Base-by-base conservation (phyloP, 1,139 yeast species). In the Zygosaccharomyces sapae region DNA sequence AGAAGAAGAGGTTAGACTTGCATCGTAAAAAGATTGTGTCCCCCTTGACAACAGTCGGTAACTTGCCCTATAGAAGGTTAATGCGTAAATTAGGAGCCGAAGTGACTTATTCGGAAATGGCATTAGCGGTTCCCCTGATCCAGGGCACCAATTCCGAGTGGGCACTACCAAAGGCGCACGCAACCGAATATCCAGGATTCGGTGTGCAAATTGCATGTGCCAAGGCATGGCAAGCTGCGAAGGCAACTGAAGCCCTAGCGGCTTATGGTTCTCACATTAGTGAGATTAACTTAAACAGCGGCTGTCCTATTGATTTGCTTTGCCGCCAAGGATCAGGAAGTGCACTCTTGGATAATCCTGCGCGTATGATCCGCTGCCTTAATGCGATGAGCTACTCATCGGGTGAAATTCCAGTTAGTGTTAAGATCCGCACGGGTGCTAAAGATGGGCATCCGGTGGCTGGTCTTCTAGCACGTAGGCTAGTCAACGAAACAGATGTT, bases 1-100 rank as follows among this genome's bases (percentile, higher is more conserved):
- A 92, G 66, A 92, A 92, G 78, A 86, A 83, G 66, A 75, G 70
- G 51, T 67, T 94, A 40, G 72, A 88, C 61, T 74, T 86, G 45
- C 71, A 74, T 44, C 71, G 80, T 35, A 92, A 94, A 52, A 90
- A 88, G 66, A 89, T 92, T 51, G 84, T 92, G 9, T 88, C 97
- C 1, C 99, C 99, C 2, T 76, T 92, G 55, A 94, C 99, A 19
- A 92, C 99, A 0, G 98, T 94, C 5, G 99, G 99, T 29, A 92
- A 92, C 66, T 73, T 94, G 60, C 98, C 99, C 10, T 92, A 81
- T 70, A 83, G 99, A 66, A 77, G 97, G 56, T 75, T 94, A 50
- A 92, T 94, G 97, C 86, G 84, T 61, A 75, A 83, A 1, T 70
- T 88, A 33, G 97, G 97, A 22, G 96, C 96, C 4, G 97, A 92